Conservation (phyloP, 2,329 filamentous ascomycete species). For the Ascochyta fabae region DNA sequence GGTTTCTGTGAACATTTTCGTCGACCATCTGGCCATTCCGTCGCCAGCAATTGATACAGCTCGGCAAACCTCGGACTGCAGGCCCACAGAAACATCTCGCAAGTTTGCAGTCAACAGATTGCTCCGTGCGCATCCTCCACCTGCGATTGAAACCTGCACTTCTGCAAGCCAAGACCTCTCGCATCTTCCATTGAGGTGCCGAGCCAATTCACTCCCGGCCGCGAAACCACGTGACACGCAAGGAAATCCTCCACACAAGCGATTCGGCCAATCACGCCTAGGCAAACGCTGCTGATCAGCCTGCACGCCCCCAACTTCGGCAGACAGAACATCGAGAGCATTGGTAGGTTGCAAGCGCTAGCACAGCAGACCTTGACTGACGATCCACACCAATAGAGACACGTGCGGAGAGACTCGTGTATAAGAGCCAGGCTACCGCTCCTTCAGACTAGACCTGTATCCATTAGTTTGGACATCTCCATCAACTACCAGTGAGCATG, state of each 20-base stretch:
- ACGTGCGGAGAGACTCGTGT: background rate
- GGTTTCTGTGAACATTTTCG: background rate
- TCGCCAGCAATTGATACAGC: background rate
- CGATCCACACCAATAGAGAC: background rate
- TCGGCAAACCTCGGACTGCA: constrained; percentile 21
- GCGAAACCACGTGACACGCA: background rate
- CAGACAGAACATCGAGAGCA: background rate
- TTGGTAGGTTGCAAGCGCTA: background rate
- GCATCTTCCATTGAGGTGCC: constrained; percentile 1
- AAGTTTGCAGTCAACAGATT: constrained; percentile 11
- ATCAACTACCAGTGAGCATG: constrained; percentile 5
- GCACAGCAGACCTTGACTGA: background rate
- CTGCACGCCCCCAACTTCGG: constrained; percentile 1
- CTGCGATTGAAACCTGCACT: constrained; percentile 1
- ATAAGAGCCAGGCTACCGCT: constrained; percentile 5
- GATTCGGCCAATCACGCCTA: background rate
- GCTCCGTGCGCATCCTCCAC: constrained; percentile 5
- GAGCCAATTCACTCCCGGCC: background rate
- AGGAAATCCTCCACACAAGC: background rate
- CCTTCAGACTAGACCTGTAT: background rate
- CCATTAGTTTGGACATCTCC: constrained; percentile 7
- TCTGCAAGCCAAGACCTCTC: constrained; percentile 7
- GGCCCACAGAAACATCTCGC: constrained; percentile 27
- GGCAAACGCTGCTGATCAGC: background rate
- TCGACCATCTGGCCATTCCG: background rate